Evolutionary conservation across 495 filamentous ascomycete species (phyloP).

Genomic region (Hyphodiscus hymeniophilus): DNA sequence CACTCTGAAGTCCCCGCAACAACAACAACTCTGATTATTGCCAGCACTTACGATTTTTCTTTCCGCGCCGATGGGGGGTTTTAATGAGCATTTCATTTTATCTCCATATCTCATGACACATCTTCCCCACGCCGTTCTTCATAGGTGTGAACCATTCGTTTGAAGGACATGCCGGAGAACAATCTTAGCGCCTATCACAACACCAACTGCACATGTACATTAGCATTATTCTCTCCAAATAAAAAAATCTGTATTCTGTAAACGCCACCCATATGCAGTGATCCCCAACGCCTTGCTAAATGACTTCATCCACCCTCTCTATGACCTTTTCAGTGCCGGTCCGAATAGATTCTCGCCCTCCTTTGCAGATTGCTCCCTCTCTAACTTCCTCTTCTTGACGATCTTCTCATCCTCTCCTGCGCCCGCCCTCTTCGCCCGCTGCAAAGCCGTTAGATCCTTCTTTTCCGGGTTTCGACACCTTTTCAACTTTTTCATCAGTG

Average conservation of each 20-base stretch:
- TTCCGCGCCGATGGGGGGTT: no score
- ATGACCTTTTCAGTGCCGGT: slow-evolving; percentile 28
- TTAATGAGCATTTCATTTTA: no score
- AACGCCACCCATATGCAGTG: slow-evolving; percentile 18
- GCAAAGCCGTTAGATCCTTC: slow-evolving; percentile 49
- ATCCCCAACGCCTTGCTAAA: slow-evolving; percentile 22
- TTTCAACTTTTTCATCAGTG: slow-evolving; percentile 63
- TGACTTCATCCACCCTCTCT: neutral
- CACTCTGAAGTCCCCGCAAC: no score
- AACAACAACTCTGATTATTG: neutral
- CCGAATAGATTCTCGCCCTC: slow-evolving; percentile 52
- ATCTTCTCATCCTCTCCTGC: slow-evolving; percentile 34
- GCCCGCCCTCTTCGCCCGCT: slow-evolving; percentile 42
- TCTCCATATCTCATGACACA: no score
- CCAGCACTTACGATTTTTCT: neutral
- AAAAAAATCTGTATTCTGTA: slow-evolving; percentile 1
- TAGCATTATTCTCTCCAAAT: neutral
- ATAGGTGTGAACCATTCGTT: neutral
- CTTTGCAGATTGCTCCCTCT: slow-evolving; percentile 37
- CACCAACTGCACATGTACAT: neutral
- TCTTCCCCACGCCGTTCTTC: no score
- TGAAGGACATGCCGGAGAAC: neutral
- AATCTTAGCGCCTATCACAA: neutral
- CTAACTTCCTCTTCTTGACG: slow-evolving; percentile 53
- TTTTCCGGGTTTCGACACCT: slow-evolving; percentile 71